A percentile compares a stretch with the other conserved stretches of the same genome.
Conservation (phyloP, 176 grass and related monocot genomes). For the Oryza punctata region DNA sequence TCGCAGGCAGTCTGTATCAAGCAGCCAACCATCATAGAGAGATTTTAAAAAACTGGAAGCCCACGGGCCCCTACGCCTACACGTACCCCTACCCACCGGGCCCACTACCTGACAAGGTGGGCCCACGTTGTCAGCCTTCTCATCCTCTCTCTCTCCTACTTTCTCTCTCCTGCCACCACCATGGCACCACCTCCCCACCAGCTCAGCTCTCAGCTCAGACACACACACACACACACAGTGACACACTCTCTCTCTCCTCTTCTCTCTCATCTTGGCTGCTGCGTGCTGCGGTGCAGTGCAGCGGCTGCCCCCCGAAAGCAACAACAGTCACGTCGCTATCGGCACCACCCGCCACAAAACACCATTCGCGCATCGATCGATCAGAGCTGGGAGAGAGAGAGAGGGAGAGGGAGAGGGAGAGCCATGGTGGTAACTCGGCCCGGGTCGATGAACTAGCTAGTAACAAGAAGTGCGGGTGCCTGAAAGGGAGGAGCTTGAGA, state of each 20-base stretch:
- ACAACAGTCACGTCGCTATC: conserved; percentile 93
- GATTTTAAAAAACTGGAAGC: neutral
- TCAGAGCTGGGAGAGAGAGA: neutral
- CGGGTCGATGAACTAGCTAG: neutral
- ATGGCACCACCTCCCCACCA: neutral
- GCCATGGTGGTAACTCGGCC: neutral
- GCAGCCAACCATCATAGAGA: neutral
- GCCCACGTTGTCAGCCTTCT: conserved; percentile 37
- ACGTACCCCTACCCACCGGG: neutral
- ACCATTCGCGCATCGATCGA: conserved; percentile 10
- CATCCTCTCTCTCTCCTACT: neutral
- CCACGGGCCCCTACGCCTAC: conserved; percentile 36
- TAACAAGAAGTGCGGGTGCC: neutral
- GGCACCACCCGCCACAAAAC: conserved; percentile 55
- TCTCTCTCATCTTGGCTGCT: conserved; percentile 29
- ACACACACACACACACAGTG: too few species aligned
- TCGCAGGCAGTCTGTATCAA: neutral
- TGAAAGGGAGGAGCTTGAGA: neutral
- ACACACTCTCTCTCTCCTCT: neutral
- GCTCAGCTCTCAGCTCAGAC: neutral
- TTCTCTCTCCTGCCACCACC: conserved; percentile 11
- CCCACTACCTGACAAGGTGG: neutral
- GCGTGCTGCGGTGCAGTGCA: conserved; percentile 26
- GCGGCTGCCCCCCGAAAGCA: conserved; percentile 61
- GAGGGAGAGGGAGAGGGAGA: too few species aligned